Evolutionary conservation across 805 yeast genomes (phyloP).

Genomic region (Starmerella asiatica): DNA sequence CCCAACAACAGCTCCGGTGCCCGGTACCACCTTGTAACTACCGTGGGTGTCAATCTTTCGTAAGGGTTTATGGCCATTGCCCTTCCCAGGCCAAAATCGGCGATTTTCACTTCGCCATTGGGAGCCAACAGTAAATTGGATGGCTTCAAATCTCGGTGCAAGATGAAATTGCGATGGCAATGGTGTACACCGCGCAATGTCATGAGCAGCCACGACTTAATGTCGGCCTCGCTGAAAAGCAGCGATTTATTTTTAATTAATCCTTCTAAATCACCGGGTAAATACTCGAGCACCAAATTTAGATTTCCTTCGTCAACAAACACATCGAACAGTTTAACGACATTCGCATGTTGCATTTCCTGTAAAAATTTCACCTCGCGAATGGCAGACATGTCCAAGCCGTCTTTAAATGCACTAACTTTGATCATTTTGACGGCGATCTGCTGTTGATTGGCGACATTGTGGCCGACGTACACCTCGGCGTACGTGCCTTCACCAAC

Average conservation of each 20-base stretch:
- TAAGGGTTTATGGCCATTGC: slow-evolving; percentile 52
- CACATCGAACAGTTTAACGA: slow-evolving; percentile 81
- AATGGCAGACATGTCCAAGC: slow-evolving; percentile 93
- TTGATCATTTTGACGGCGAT: slow-evolving; percentile 95
- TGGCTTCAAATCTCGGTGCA: slow-evolving; percentile 91
- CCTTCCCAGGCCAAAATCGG: slow-evolving; percentile 95
- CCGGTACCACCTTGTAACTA: slow-evolving; percentile 95
- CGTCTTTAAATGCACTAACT: slow-evolving; percentile 87
- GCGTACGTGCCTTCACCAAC: slow-evolving; percentile 99
- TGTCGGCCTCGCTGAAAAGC: slow-evolving; percentile 71
- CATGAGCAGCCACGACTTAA: slow-evolving; percentile 90
- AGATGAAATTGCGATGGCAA: slow-evolving; percentile 78
- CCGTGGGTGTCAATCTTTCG: slow-evolving; percentile 72
- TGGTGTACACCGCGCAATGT: slow-evolving; percentile 89
- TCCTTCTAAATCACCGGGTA: slow-evolving; percentile 85
- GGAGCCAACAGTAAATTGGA: slow-evolving; percentile 79
- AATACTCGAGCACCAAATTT: slow-evolving; percentile 80
- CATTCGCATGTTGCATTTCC: slow-evolving; percentile 69
- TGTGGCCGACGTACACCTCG: slow-evolving; percentile 69
- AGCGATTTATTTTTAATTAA: slow-evolving; percentile 66
- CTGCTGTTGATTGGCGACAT: slow-evolving; percentile 38
- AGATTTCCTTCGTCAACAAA: slow-evolving; percentile 48
- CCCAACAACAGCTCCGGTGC: slow-evolving; percentile 91
- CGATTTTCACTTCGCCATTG: slow-evolving; percentile 76
- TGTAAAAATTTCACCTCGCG: slow-evolving; percentile 83